Evolutionary conservation across 176 grass and related monocot genomes (phyloP), one percentile per base, ranked within the genome.

Genomic region (Ensete ventricosum): DNA sequence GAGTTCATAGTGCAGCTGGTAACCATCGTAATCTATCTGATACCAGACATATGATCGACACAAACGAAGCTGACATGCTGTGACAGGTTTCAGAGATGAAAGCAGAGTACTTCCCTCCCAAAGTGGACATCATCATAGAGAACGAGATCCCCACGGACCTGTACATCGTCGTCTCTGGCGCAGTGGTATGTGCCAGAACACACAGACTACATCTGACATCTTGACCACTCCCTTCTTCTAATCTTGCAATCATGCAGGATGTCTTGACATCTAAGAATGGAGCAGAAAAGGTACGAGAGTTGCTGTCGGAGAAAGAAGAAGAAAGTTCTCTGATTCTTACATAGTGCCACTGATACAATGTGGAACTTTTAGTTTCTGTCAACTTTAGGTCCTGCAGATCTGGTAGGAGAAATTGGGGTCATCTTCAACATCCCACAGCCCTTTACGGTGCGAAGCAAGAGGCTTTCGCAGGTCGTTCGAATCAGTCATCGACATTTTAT

Each of bases 341-440:
- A 6, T 60, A 19, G 19, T 19, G 17, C 10, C 1, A 69, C 64
- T 29, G 76, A 78, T 1, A 57, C 43, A 53, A 14, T 52, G 53
- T 14, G 0, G 6, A 1, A 20, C 34, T 43, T 49, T 73, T 52
- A 83, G 85, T 65, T 67, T 73, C 29, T 84, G 20, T 71, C 17
- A 62, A 85, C 19, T 53, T 19, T 49, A 14, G 85, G 85, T 34
- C 69, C 89, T 12, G 77, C 24, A 14, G 80, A 83, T 73, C 74
- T 91, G 89, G 80, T 74, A 9, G 89, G 89, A 48, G 89, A 91
- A 9, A 69, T 88, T 1, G 85, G 83, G 11, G 89, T 88, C 34
- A 72, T 91, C 43, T 21, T 91, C 49, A 75, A 85, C 80, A 80
- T 76, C 49, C 83, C 89, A 8, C 89, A 88, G 64, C 89, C 89